Evolutionary conservation across 2,329 filamentous ascomycete species (phyloP), one percentile per base, ranked within the genome.

Genomic region (Hypomyces perniciosus): DNA sequence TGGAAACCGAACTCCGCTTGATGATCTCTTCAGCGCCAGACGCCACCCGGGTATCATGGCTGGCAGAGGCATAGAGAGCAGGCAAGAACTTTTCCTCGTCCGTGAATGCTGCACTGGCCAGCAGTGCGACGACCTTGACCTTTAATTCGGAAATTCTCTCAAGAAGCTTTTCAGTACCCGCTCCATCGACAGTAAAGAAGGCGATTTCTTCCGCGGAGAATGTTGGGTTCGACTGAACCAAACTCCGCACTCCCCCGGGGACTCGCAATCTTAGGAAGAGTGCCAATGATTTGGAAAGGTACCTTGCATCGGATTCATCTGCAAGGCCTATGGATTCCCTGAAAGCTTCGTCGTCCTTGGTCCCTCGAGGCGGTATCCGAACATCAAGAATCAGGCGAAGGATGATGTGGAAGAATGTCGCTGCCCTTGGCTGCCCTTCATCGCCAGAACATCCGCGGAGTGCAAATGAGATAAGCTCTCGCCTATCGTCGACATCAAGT

Each of bases 1-100:
- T 72, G 7, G 87, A 83, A 7, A 88, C 79, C 2, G 81, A 78
- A 30, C 81, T 86, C 57, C 91, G 79, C 68, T 96, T 99, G 57
- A 97, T 69, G 44, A 95, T 81, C 60, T 96, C 90, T 51, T 96
- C 90, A 0, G 88, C 92, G n/a, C 89, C 73, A n/a, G 86, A 83
- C 8, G 88, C 84, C 35, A 96, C 84, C 7, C 86, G 81, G 34
- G 85, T 89, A 57, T 96, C 93, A 1, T 84, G 73, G 67, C 91
- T 91, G 1, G 90, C 85, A 28, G 90, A 85, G 5, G 91, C 90
- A 64, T 88, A 90, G 1, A 97, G 70, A 1, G 90, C 86, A 0
- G 92, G 86, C 9, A 96, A 67, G 59, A 96, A 90, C 31, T 90
- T 84, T 62, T 97, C 88, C 1, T 82, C 71, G 54, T 96, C 90